phyloP scores from a whole-genome alignment of 495 filamentous ascomycete genomes.

The Arthonia radiata region DNA sequence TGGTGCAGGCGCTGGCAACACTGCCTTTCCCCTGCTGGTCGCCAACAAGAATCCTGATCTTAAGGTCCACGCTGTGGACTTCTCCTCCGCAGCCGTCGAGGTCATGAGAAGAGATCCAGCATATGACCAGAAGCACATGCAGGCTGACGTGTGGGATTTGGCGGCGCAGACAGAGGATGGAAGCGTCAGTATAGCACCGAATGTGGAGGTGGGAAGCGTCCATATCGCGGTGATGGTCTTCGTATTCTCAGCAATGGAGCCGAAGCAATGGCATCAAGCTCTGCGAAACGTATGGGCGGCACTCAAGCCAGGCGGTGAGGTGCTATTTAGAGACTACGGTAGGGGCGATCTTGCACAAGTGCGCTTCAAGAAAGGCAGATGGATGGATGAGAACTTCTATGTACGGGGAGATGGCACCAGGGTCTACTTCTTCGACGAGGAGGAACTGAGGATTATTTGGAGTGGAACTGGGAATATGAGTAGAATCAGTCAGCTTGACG shows the following conservation, averaged over 20 bases:
- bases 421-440: constrained; percentile 87
- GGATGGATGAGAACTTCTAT: constrained; percentile 90
- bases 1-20: constrained; percentile 89
- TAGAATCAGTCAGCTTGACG: background rate
- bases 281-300: constrained; percentile 57
- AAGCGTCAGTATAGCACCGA: constrained; percentile 33
- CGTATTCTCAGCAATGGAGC: constrained; percentile 79
- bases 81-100: constrained; percentile 71
- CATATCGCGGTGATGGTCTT: constrained; percentile 89
- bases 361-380: constrained; percentile 79
- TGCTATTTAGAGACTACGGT: constrained; percentile 89
- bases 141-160: constrained; percentile 84
- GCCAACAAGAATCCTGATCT: constrained; percentile 59
- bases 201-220: constrained; percentile 45
- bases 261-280: constrained; percentile 60
- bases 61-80: constrained; percentile 76
- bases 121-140: constrained; percentile 38
- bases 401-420: constrained; percentile 84
- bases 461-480: constrained; percentile 10
- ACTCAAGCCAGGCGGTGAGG: constrained; percentile 68
- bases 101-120: constrained; percentile 52
- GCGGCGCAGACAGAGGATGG: constrained; percentile 20
- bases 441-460: constrained; percentile 65
- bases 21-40: constrained; percentile 66
- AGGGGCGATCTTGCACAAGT: constrained; percentile 90